Evolutionary conservation across 208 protist genomes (phyloP), one percentile per base, ranked within the genome.

Genomic region (Dictyostelium gargantuum): DNA sequence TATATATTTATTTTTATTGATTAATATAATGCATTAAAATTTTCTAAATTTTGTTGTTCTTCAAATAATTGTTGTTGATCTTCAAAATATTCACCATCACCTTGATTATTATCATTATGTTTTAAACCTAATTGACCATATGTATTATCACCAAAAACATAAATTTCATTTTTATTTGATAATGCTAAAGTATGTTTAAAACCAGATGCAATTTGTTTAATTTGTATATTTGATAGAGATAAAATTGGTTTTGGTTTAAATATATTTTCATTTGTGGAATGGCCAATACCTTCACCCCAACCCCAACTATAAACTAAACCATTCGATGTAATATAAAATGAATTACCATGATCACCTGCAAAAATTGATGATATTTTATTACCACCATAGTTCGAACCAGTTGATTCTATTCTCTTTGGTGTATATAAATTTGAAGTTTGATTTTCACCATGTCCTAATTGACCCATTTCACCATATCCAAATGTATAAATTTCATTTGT

Each of bases 131-230:
- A 11, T 80, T 84, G 74, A 44, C 76, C 61, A 46, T 38, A 91
- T 15, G 74, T 66, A 35, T 91, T 81, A 29, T 46, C 11, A n/a
- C 86, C 86, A 38, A 54, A 93, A 29, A 21, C 19, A 48, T 85
- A 93, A 5, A 93, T 21, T n/a, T 23, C 15, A 85, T 42, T 61
- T 50, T 82, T 32, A 1, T 35, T 13, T 2, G 38, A 35, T 21
- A 77, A 15, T 15, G 40, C 86, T 0, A 85, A 5, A 6, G 58
- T 74, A 42, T 93, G 86, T n/a, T 85, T 80, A 46, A 48, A 42
- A 19, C 86, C 86, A 54, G 66, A 54, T 0, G 23, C 13, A 6
- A 93, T 32, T 6, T 50, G 26, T 17, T 29, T 68, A 15, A 82
- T 35, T 5, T 6, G 8, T 50, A 68, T 54, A 58, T 50, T 56